A percentile compares a stretch with the other conserved stretches of the same genome.
These are phyloP conservation scores for Neurospora tetraspora DNA, from an alignment of 495 filamentous ascomycete genomes.

Conservation along the genomic window DNA sequence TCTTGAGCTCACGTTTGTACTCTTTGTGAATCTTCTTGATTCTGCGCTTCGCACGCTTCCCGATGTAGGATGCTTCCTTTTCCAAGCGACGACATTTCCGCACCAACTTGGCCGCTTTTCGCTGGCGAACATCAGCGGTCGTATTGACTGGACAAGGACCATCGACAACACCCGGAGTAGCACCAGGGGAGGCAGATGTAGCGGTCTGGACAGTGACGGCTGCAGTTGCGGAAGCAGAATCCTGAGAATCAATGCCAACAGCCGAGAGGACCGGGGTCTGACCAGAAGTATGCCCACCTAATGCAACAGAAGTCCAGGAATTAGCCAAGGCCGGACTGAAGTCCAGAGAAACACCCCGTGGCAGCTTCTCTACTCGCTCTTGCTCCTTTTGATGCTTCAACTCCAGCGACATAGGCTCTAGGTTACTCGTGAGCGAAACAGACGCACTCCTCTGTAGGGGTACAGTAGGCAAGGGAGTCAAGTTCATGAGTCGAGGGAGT, in stretches of 20 bases:
- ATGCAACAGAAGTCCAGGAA: background rate
- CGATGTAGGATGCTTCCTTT: background rate
- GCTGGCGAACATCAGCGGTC: background rate
- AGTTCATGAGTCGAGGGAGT: background rate
- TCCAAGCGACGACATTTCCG: background rate
- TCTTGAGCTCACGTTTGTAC: background rate
- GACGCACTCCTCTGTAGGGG: background rate
- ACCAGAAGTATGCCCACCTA: background rate
- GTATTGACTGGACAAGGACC: background rate
- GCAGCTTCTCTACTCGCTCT: background rate
- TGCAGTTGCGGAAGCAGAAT: background rate
- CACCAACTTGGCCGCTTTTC: background rate
- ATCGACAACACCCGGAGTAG: background rate
- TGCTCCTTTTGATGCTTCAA: background rate
- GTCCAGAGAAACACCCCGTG: background rate
- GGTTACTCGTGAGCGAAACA: background rate
- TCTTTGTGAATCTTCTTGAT: background rate
- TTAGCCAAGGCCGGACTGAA: background rate
- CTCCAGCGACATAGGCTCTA: background rate
- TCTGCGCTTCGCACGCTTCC: background rate
- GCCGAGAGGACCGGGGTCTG: background rate
- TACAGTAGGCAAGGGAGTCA: rapidly evolving
- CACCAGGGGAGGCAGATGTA: background rate
- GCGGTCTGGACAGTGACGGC: background rate
- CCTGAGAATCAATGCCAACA: background rate